These are phyloP conservation scores for Chaetomium globosum DNA, from an alignment of 2,329 filamentous ascomycete species.

Conservation along the genomic window DNA sequence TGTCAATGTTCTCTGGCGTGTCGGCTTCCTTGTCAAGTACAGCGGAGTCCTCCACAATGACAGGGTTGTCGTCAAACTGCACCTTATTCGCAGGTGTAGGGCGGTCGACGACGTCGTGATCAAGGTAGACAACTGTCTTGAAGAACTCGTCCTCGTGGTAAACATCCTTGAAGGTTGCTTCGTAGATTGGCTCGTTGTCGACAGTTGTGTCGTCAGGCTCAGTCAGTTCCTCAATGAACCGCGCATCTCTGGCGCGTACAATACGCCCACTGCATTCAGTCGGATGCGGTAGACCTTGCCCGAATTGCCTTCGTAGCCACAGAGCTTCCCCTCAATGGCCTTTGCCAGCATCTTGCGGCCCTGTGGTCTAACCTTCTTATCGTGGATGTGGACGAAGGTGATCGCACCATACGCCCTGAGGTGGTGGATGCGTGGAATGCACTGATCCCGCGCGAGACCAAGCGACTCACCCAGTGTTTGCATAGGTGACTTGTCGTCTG, in stretches of 20 bases:
- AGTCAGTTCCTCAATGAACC: background rate
- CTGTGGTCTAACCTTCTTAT: background rate
- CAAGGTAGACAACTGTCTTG: no score
- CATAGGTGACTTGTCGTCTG: no score
- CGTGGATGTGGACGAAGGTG: background rate
- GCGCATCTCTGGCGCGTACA: background rate
- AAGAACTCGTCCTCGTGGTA: no score
- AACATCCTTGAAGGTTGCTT: background rate
- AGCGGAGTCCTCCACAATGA: no score
- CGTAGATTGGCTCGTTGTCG: background rate
- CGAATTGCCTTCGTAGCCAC: background rate
- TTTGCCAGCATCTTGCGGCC: background rate
- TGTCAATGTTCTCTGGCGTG: no score
- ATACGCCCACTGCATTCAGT: background rate
- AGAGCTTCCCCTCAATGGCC: background rate
- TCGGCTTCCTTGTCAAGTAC: no score
- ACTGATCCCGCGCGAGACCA: no score
- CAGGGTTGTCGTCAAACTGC: no score
- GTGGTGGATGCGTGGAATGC: background rate
- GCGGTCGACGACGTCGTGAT: no score
- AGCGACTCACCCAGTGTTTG: no score
- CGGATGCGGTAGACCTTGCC: background rate
- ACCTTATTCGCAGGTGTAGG: no score
- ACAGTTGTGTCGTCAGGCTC: background rate
- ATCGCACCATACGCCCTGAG: background rate